These are phyloP conservation scores for Fraxinus sp. DNA, from an alignment of 305 asterid genomes.

Conservation along the genomic window DNA sequence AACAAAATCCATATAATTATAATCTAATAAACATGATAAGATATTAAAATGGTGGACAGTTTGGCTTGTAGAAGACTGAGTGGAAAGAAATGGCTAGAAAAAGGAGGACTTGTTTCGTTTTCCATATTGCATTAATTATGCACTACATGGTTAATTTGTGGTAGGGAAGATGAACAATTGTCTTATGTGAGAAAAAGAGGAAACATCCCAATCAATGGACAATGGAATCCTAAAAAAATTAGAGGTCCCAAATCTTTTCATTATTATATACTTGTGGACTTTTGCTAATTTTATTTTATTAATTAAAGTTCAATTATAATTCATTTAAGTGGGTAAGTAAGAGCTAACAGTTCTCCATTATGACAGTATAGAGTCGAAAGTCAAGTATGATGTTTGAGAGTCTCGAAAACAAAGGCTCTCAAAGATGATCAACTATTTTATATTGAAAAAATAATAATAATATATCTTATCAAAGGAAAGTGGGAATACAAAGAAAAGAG, in stretches of 20 bases:
- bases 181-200: background rate
- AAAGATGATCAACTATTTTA: no score
- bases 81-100: background rate
- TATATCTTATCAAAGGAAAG: background rate
- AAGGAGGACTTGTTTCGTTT: background rate
- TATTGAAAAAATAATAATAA: no score
- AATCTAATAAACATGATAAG: background rate
- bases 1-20: no score
- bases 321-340: background rate
- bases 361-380: background rate
- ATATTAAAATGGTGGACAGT: background rate
- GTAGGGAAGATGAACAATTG: background rate
- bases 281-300: background rate
- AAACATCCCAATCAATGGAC: background rate
- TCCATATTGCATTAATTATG: background rate
- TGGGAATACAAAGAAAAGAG: background rate
- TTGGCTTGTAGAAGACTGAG: background rate
- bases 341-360: background rate
- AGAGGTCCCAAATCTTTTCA: background rate
- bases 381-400: background rate
- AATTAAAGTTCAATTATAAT: background rate
- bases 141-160: background rate
- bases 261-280: background rate
- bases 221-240: background rate
- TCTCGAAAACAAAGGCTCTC: no score